These are phyloP conservation scores for Bipolaris bicolor DNA, from an alignment of 2,329 filamentous ascomycete species.

Conservation along the genomic window DNA sequence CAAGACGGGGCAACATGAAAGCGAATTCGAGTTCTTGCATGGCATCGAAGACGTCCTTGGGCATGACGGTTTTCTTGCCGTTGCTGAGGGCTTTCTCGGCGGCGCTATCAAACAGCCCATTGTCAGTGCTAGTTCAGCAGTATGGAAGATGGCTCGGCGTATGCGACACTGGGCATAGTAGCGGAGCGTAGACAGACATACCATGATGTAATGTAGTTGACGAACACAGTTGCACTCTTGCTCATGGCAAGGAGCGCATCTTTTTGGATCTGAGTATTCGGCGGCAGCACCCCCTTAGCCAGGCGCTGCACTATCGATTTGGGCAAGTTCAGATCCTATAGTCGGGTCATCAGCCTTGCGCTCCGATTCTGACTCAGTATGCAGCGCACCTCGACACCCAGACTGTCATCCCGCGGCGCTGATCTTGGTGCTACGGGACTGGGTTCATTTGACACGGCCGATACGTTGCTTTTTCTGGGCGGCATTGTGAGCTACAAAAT, in stretches of 20 bases:
- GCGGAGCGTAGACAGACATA: conserved; percentile 52
- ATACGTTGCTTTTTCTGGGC: conserved; percentile 56
- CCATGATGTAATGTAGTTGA: conserved; percentile 78
- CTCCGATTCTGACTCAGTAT: neutral
- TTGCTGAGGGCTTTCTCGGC: conserved; percentile 71
- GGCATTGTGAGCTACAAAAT: conserved; percentile 47
- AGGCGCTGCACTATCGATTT: conserved; percentile 82
- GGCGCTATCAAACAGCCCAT: conserved; percentile 60
- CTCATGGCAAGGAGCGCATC: conserved; percentile 80
- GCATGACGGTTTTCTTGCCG: conserved; percentile 80
- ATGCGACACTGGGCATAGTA: neutral
- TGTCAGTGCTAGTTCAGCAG: conserved; percentile 2
- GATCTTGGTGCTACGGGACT: conserved; percentile 32
- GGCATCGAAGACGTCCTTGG: conserved; percentile 76
- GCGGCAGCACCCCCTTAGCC: conserved; percentile 78
- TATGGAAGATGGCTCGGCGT: neutral
- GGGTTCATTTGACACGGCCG: conserved; percentile 48
- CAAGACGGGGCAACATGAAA: conserved; percentile 71
- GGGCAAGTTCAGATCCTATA: conserved; percentile 71
- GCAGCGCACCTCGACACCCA: conserved; percentile 53
- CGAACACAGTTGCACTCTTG: conserved; percentile 83
- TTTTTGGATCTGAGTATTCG: conserved; percentile 82
- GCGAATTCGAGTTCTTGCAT: conserved; percentile 78
- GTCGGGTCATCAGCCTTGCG: neutral
- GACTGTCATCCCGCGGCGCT: conserved; percentile 46